phyloP scores from a whole-genome alignment of 345 rosid species.

The Citrus medica region DNA sequence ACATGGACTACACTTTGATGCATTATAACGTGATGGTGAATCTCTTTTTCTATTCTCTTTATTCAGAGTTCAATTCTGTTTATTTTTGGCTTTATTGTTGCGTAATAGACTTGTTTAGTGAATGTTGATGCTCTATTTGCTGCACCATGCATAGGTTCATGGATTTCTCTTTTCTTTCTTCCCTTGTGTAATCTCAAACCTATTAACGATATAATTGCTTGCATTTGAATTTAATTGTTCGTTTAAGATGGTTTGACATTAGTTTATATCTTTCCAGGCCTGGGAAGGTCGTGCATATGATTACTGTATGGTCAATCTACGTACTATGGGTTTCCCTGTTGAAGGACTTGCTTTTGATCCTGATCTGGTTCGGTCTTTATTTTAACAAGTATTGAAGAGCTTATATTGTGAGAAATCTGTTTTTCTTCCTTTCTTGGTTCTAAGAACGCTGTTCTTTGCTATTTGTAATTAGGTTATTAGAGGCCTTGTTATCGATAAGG shows the following conservation, averaged over 20 bases:
- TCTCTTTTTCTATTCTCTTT: neutral
- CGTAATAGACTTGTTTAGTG: neutral
- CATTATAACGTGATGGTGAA: constrained; percentile 89
- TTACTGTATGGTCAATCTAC: constrained; percentile 88
- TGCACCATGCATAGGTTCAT: neutral
- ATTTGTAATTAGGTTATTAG: constrained; percentile 58
- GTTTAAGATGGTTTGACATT: constrained; percentile 6
- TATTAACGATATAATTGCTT: neutral
- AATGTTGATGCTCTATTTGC: neutral
- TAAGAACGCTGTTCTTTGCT: constrained; percentile 5
- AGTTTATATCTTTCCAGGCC: constrained; percentile 47
- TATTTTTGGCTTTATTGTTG: neutral
- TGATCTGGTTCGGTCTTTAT: constrained; percentile 52
- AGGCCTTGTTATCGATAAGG: constrained; percentile 97
- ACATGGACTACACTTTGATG: constrained; percentile 98
- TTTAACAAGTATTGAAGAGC: neutral
- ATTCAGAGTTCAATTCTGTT: neutral
- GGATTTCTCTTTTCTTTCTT: neutral
- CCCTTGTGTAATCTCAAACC: neutral
- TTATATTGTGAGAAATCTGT: neutral
- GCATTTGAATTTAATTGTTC: neutral
- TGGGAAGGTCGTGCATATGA: constrained; percentile 99
- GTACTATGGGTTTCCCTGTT: constrained; percentile 82
- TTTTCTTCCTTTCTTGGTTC: neutral
- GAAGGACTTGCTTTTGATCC: constrained; percentile 92